These are phyloP conservation scores for Fraxinus dipetala DNA, from an alignment of 305 asterid genomes.

Conservation along the genomic window DNA sequence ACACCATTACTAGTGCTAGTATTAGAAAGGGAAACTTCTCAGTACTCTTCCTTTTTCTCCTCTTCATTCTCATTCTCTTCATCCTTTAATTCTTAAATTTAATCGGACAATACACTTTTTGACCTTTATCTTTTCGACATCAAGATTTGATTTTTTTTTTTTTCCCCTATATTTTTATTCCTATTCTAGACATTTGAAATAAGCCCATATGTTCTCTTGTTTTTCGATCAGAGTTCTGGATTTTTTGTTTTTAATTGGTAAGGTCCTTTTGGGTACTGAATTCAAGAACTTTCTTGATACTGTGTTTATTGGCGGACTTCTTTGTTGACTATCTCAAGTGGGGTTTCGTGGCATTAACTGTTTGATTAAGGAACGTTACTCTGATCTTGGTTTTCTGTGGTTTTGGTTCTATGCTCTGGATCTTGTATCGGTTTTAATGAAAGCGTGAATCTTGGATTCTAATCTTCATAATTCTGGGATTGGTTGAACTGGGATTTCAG, in stretches of 20 bases:
- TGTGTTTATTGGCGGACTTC: conserved; percentile 22
- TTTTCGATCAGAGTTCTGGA: conserved; percentile 43
- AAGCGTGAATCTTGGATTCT: conserved; percentile 44
- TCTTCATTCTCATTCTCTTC: conserved; percentile 78
- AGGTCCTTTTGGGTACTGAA: conserved; percentile 21
- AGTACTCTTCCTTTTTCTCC: conserved; percentile 65
- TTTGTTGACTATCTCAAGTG: not conserved
- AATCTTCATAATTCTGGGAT: conserved; percentile 69
- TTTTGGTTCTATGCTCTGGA: conserved; percentile 42
- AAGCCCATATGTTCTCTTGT: conserved; percentile 34
- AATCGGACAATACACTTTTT: not conserved
- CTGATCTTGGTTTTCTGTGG: conserved; percentile 31
- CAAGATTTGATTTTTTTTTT: conserved; percentile 28
- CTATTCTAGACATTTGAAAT: conserved; percentile 28
- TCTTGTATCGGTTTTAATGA: conserved; percentile 47
- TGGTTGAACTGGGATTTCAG: conserved; percentile 44
- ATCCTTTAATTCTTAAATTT: conserved; percentile 39
- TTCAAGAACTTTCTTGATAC: conserved; percentile 25
- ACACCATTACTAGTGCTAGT: conserved; percentile 31
- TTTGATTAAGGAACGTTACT: conserved; percentile 31
- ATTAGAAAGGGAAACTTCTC: conserved; percentile 52
- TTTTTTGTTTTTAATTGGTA: conserved; percentile 15
- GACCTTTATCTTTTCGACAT: conserved; percentile 20
- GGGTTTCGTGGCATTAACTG: conserved; percentile 27
- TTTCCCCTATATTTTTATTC: not conserved